A percentile compares a stretch with the other conserved stretches of the same genome.
phyloP scores from a whole-genome alignment of 2,329 filamentous ascomycete genomes.

The Aspergillus pseudonomiae region DNA sequence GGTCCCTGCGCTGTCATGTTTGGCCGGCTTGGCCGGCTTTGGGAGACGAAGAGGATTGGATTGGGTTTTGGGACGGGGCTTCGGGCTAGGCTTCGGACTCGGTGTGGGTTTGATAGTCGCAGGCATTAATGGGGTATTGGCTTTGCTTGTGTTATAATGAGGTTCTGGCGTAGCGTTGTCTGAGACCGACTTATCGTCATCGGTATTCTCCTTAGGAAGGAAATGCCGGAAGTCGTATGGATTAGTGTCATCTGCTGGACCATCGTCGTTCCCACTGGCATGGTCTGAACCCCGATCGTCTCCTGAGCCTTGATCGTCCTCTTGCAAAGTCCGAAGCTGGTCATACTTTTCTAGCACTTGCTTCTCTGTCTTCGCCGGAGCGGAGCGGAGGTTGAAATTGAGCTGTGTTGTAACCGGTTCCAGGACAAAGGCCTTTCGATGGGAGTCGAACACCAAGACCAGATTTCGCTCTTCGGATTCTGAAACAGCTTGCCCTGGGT shows the following conservation, averaged over 20 bases:
- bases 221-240: conserved; percentile 55
- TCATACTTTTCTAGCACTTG: conserved; percentile 68
- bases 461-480: conserved; percentile 37
- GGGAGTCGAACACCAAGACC: conserved; percentile 73
- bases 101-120: conserved; percentile 29
- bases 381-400: conserved; percentile 80
- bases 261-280: conserved; percentile 47
- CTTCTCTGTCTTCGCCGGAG: conserved; percentile 67
- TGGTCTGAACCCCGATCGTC: conserved; percentile 36
- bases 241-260: conserved; percentile 47
- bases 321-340: conserved; percentile 57
- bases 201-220: conserved; percentile 44
- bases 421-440: conserved; percentile 75
- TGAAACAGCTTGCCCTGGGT: conserved; percentile 34
- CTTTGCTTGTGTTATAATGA: conserved; percentile 33
- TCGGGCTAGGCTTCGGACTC: conserved; percentile 32
- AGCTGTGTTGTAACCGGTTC: conserved; percentile 81
- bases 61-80: conserved; percentile 32
- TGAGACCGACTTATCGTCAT: conserved; percentile 38
- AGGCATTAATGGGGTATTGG: conserved; percentile 38
- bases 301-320: conserved; percentile 38
- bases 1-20: conserved; percentile 17
- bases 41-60: conserved; percentile 38
- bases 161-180: conserved; percentile 42
- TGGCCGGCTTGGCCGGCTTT: conserved; percentile 27